Conservation (phyloP, 768 basidiomycete genomes). For the Galerina sulciceps region DNA sequence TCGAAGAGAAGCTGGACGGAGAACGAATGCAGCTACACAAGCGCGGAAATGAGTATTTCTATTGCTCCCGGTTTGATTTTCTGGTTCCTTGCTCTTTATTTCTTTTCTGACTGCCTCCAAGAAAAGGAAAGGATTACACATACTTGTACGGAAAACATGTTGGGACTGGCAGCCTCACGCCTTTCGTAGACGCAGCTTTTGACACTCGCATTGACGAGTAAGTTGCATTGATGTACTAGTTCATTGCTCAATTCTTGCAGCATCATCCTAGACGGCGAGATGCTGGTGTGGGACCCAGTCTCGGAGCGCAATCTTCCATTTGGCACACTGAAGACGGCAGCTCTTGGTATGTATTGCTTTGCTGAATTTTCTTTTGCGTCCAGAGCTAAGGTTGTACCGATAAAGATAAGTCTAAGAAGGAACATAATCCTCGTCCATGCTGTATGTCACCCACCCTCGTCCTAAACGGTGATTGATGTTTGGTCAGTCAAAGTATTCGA, state of each 20-base stretch:
- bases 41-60: constrained; percentile 87
- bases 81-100: not conserved
- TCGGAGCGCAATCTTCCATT: constrained; percentile 90
- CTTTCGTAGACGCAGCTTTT: constrained; percentile 79
- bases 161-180: constrained; percentile 86
- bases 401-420: constrained; percentile 71
- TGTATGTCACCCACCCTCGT: constrained; percentile 54
- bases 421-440: constrained; percentile 84
- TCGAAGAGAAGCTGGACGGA: constrained; percentile 98
- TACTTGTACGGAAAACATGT: constrained; percentile 89
- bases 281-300: constrained; percentile 97
- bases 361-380: not conserved
- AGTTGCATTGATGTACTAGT: constrained; percentile 29
- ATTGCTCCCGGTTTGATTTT: constrained; percentile 77
- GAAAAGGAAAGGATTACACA: constrained; percentile 91
- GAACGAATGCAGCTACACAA: constrained; percentile 97
- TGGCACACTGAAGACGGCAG: constrained; percentile 92
- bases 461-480: not conserved
- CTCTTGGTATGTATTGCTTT: constrained; percentile 57
- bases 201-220: constrained; percentile 81
- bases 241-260: constrained; percentile 39
- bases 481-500: constrained; percentile 93
- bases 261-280: constrained; percentile 95
- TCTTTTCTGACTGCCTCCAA: not conserved
- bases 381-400: not conserved